A percentile compares a stretch with the other conserved stretches of the same genome.
phyloP scores from a whole-genome alignment of 164 flowering plant species.

The Aristolochia fimbriata region DNA sequence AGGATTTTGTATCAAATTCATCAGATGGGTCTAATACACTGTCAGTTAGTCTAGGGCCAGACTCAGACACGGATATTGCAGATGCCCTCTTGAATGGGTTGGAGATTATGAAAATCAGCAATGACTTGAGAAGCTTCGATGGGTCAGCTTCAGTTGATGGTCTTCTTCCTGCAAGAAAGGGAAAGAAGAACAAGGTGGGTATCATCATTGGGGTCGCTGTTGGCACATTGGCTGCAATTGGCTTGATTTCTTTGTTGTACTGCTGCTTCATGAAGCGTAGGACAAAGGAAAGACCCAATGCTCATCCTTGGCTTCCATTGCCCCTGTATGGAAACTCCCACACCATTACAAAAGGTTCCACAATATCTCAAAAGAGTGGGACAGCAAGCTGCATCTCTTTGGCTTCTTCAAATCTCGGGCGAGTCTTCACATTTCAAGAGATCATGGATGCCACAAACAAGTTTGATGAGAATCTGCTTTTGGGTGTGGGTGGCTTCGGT shows the following conservation, averaged over 20 bases:
- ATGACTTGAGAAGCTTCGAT: slow-evolving; percentile 53
- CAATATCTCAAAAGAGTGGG: slow-evolving; percentile 71
- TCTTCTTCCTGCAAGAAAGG: slow-evolving; percentile 29
- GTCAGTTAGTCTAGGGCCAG: slow-evolving; percentile 80
- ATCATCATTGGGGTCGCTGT: slow-evolving; percentile 37
- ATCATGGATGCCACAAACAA: slow-evolving; percentile 84
- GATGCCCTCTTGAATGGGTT: slow-evolving; percentile 77
- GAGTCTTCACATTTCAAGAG: slow-evolving; percentile 68
- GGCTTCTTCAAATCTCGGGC: slow-evolving; percentile 56
- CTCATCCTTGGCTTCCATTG: slow-evolving; percentile 69
- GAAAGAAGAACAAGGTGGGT: slow-evolving; percentile 29
- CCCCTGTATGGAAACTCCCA: slow-evolving; percentile 75
- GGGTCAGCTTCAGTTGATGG: slow-evolving; percentile 43
- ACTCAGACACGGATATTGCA: slow-evolving; percentile 27
- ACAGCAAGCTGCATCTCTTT: slow-evolving; percentile 85
- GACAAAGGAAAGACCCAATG: slow-evolving; percentile 37
- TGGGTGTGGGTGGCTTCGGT: slow-evolving; percentile 99
- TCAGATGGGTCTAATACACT: slow-evolving; percentile 30
- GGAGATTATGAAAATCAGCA: slow-evolving; percentile 87
- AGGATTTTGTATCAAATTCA: slow-evolving; percentile 57
- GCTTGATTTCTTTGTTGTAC: slow-evolving; percentile 32
- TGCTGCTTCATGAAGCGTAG: slow-evolving; percentile 38
- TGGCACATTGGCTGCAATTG: slow-evolving; percentile 34
- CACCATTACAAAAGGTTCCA: slow-evolving; percentile 64
- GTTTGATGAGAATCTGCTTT: slow-evolving; percentile 68